Evolutionary conservation across 192 early-diverging fungal genomes (phyloP).

Genomic region (Backusella tuberculispora): DNA sequence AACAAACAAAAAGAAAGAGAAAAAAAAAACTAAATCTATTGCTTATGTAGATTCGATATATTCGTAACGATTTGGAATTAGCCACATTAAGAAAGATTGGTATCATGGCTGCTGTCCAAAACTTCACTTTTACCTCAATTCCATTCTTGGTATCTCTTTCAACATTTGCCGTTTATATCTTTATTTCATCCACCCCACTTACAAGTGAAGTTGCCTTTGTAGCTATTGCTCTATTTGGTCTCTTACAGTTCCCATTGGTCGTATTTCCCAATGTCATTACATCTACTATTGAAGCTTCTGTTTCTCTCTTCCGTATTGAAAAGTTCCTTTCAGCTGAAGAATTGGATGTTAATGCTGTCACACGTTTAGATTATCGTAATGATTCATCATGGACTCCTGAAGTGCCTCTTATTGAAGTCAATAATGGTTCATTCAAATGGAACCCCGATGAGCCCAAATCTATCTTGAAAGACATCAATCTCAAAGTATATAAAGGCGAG

Average conservation of each 20-base stretch:
- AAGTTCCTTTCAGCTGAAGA: slow-evolving; percentile 83
- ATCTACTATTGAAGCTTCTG: slow-evolving; percentile 77
- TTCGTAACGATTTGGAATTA: slow-evolving; percentile 83
- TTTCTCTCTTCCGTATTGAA: slow-evolving; percentile 81
- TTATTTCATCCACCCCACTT: slow-evolving; percentile 56
- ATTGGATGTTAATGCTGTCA: slow-evolving; percentile 69
- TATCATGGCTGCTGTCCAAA: slow-evolving; percentile 66
- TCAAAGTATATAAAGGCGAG: slow-evolving; percentile 45
- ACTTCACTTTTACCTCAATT: slow-evolving; percentile 79
- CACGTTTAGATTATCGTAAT: slow-evolving; percentile 42
- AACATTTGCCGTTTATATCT: slow-evolving; percentile 79
- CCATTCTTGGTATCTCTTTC: slow-evolving; percentile 89
- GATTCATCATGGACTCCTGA: slow-evolving; percentile 17
- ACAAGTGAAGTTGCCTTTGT: slow-evolving; percentile 81
- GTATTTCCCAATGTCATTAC: slow-evolving; percentile 86
- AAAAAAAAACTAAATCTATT: no score
- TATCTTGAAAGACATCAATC: slow-evolving; percentile 44
- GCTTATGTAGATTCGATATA: slow-evolving; percentile 40
- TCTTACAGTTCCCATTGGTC: slow-evolving; percentile 86
- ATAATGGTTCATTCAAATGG: slow-evolving; percentile 63
- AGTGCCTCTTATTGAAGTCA: slow-evolving; percentile 47
- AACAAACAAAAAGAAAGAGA: no score
- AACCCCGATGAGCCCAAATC: slow-evolving; percentile 41
- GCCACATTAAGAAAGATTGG: slow-evolving; percentile 76
- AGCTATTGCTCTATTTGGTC: slow-evolving; percentile 88